Percentiles rank a stretch among this genome's conserved stretches.
Conservation (phyloP, 805 yeast genomes). For the Candida maesae region DNA sequence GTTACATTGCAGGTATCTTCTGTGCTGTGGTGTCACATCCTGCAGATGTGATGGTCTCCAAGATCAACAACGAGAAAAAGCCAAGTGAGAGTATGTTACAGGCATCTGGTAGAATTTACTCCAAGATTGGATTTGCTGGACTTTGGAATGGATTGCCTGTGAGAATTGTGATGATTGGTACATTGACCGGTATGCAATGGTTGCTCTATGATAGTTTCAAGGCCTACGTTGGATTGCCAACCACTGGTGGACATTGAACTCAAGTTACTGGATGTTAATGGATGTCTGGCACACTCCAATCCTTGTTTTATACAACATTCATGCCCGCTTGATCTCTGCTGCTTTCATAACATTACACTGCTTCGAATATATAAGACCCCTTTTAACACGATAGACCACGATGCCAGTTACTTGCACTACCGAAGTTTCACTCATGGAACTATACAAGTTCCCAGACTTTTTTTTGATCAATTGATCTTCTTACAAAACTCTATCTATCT, state of each 20-base stretch:
- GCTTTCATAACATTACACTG: no score
- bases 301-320: no score
- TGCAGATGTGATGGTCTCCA: conserved; percentile 98
- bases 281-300: no score
- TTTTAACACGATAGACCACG: no score
- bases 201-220: conserved; percentile 93
- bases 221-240: conserved; percentile 91
- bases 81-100: conserved; percentile 61
- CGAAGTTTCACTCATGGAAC: not conserved
- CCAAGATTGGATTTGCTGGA: conserved; percentile 81
- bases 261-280: not conserved
- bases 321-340: no score
- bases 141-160: conserved; percentile 94
- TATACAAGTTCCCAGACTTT: no score
- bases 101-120: conserved; percentile 76
- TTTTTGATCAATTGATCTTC: no score
- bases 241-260: conserved; percentile 59
- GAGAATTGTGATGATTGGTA: conserved; percentile 96
- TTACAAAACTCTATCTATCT: no score
- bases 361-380: no score
- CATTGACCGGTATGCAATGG: conserved; percentile 97
- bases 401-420: not conserved
- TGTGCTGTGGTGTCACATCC: conserved; percentile 97
- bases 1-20: conserved; percentile 95
- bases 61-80: conserved; percentile 71